A percentile compares a stretch with the other conserved stretches of the same genome.
These are phyloP conservation scores for Sclerotinia subarctica DNA, from an alignment of 2,329 filamentous ascomycete species.

Conservation along the genomic window DNA sequence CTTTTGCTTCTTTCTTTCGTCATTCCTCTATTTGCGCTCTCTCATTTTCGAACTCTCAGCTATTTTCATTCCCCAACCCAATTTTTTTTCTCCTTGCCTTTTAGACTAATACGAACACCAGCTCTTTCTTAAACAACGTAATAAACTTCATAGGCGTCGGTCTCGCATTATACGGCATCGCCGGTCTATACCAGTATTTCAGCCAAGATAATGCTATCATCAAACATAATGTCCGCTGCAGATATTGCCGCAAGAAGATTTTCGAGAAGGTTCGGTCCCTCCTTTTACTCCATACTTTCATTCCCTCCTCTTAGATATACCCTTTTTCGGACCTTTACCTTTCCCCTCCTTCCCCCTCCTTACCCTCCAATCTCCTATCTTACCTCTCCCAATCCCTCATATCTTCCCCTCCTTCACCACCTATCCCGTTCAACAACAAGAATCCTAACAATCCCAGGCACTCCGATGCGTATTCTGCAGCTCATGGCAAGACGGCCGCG, in stretches of 20 bases:
- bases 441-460: conserved; percentile 37
- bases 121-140: conserved; percentile 60
- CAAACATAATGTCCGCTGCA: conserved; percentile 66
- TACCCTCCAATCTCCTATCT: too few species aligned
- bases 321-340: too few species aligned
- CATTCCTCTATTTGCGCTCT: neutral
- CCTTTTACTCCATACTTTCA: neutral
- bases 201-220: conserved; percentile 61
- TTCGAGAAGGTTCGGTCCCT: conserved; percentile 54
- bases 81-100: fast-evolving
- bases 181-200: conserved; percentile 57
- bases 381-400: neutral
- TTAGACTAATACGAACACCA: conserved; percentile 32
- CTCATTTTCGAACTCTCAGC: neutral
- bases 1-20: neutral
- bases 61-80: too few species aligned
- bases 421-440: neutral
- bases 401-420: too few species aligned
- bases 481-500: conserved; percentile 51
- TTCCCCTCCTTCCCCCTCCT: too few species aligned
- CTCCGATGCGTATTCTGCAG: conserved; percentile 55
- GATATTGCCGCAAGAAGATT: conserved; percentile 62
- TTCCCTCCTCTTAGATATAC: neutral
- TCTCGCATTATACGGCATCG: conserved; percentile 61
- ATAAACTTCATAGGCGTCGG: conserved; percentile 66